Base-by-base conservation (phyloP, 2,329 filamentous ascomycete genomes). In the Coleophoma crateriformis region DNA sequence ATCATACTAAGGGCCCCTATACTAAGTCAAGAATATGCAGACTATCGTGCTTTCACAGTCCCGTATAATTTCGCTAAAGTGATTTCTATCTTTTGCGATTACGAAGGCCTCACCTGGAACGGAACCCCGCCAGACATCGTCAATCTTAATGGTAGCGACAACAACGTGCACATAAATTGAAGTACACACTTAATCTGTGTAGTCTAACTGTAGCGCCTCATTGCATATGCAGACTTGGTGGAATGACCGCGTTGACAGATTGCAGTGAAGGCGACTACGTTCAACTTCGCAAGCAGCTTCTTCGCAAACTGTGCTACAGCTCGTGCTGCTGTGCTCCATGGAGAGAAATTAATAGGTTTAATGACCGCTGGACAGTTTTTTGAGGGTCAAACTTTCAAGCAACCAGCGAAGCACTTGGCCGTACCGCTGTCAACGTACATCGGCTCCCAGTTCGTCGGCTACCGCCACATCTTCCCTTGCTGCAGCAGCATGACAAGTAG, bases 251-350 rank as follows among this genome's bases (percentile, higher is more conserved):
- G 2, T 58, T 55, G 7, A 46, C 54, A 17, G 48, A 52, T 15
- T 64, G 61, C 52, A 44, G 53, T 33, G 54, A 58, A 45, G 10
- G 57, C 58, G 2, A 58, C 49, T 22, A 54, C 50, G 7, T 56
- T 61, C 49, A 63, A 62, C 33, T 57, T 63, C 46, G 58, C 60
- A 3, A 55, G 54, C 27, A 48, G 54, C 34, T 61, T 60, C 50
- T 63, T 58, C 50, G 56, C 54, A 19, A 57, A 53, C 3, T 58
- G 62, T 51, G 52, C 51, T 7, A 41, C 48, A 7, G 32, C 53
- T 4, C 54, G 54, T 7, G 54, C 43, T 4, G 27, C 19, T 2
- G 42, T 60, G 7, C 51, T 63, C 13, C 57, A 59, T 43, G 37
- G 37, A 43, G 33, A 19, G 57, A 14, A 54, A 62, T 43, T 15